Conservation (phyloP, 495 filamentous ascomycete species). For the Monascus purpureus region DNA sequence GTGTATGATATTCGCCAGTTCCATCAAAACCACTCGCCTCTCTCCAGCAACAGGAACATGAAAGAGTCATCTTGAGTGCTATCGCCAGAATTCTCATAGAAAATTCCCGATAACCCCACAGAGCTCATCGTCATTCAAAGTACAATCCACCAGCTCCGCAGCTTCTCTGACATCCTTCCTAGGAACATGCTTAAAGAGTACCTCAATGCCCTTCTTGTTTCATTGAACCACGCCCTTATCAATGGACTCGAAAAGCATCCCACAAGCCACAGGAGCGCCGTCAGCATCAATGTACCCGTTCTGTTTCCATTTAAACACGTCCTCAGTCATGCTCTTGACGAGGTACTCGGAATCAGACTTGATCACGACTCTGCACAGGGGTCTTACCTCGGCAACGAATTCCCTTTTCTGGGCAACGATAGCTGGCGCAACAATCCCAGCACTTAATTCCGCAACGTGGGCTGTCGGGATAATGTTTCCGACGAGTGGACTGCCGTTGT, state of each 20-base stretch:
- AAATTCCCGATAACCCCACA: no score
- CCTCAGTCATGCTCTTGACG: constrained; percentile 22
- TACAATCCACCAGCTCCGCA: no score
- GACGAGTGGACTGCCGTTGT: neutral
- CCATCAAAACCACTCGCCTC: no score
- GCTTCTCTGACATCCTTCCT: no score
- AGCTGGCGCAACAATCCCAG: constrained; percentile 5
- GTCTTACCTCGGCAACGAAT: neutral
- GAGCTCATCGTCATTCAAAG: no score
- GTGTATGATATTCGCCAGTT: no score
- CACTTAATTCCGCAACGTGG: constrained; percentile 9
- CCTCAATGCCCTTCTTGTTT: constrained; percentile 2
- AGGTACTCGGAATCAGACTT: constrained; percentile 35
- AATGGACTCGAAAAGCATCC: constrained; percentile 1
- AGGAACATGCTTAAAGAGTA: constrained; percentile 9
- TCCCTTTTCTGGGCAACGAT: constrained; percentile 1
- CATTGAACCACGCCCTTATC: constrained; percentile 3
- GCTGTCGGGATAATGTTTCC: constrained; percentile 3
- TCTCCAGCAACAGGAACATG: no score
- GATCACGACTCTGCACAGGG: constrained; percentile 19
- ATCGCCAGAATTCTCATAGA: no score
- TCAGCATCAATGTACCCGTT: constrained; percentile 18
- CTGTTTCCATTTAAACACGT: constrained; percentile 22
- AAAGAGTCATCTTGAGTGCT: no score
- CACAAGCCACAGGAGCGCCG: constrained; percentile 8